Base-by-base conservation (phyloP, 495 filamentous ascomycete genomes). In the Hyaloscypha finlandica region DNA sequence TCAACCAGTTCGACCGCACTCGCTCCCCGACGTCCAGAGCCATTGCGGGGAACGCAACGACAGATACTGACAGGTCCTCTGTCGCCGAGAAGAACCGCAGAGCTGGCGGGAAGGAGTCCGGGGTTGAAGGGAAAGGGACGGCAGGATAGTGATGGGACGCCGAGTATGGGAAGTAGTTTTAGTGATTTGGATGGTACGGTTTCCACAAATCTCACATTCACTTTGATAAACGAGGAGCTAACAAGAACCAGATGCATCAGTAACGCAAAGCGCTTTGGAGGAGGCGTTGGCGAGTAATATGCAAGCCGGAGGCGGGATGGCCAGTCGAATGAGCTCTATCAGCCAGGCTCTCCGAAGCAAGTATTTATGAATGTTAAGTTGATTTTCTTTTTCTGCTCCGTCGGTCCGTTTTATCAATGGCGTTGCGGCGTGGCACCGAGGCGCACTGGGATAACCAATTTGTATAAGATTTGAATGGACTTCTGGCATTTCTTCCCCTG, bases 161-260 rank as follows among this genome's bases (percentile, higher is more conserved):
- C 93, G 0, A 99, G 96, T 70, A 98, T 98, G 91, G 93, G 94
- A 1, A 97, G 93, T 74, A 97, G 94, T 75, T 99, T 96, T 74
- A 97, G 94, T 76, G 95, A 99, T 80, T 81, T 99, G 32, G 96
- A 98, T 77, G 93, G 92, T 94, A 83, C 68, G 82, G 77, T 45
- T n/a, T 9, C 67, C 62, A 61, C 37, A 12, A 51, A 51, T 67
- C 54, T 59, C 39, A 39, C 63, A 30, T 29, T 11, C 16, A 53
- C 1, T 59, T 33, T 59, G 22, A 65, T 19, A 67, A 42, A 30
- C 45, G 19, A 58, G 35, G 35, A 37, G 12, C 35, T 37, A 37
- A 37, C 35, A 12, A 37, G 6, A 14, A 45, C 25, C 68, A 94
- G 94, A 98, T 81, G 87, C 94, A 8, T 96, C 93, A 56, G 92